These are phyloP conservation scores for Mycena sp. DNA, from an alignment of 1,284 basidiomycete genomes.

Conservation along the genomic window DNA sequence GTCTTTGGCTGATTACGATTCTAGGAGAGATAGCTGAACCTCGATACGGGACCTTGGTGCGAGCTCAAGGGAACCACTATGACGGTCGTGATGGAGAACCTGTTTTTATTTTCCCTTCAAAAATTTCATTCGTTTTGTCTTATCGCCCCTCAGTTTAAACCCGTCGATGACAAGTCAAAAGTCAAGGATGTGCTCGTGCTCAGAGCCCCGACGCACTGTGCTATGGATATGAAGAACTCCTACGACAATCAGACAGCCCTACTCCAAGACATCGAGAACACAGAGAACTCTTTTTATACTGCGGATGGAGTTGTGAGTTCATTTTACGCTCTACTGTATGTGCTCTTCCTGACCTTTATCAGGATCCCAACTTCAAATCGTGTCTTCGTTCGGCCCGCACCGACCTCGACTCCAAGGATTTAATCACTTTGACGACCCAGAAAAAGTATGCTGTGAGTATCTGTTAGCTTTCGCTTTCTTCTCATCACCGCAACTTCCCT, in stretches of 20 bases:
- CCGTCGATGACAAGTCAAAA: background rate
- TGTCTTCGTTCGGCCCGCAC: background rate
- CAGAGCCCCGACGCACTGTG: background rate
- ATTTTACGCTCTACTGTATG: no score
- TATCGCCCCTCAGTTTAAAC: background rate
- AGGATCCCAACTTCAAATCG: background rate
- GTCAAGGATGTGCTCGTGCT: background rate
- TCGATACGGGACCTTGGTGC: background rate
- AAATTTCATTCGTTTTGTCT: background rate
- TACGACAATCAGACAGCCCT: background rate
- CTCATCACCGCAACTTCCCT: background rate
- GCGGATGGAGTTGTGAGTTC: no score
- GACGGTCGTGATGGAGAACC: background rate
- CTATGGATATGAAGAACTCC: background rate
- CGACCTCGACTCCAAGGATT: background rate
- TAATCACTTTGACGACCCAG: background rate
- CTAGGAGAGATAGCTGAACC: background rate
- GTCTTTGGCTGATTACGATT: no score
- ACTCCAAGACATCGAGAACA: background rate
- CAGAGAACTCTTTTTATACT: background rate
- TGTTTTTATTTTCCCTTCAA: background rate
- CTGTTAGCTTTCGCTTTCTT: background rate
- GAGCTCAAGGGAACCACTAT: background rate
- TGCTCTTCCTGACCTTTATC: background rate
- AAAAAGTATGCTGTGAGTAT: background rate